Conservation (phyloP, 495 filamentous ascomycete species). For the Hypoxylon lienhwacheense region DNA sequence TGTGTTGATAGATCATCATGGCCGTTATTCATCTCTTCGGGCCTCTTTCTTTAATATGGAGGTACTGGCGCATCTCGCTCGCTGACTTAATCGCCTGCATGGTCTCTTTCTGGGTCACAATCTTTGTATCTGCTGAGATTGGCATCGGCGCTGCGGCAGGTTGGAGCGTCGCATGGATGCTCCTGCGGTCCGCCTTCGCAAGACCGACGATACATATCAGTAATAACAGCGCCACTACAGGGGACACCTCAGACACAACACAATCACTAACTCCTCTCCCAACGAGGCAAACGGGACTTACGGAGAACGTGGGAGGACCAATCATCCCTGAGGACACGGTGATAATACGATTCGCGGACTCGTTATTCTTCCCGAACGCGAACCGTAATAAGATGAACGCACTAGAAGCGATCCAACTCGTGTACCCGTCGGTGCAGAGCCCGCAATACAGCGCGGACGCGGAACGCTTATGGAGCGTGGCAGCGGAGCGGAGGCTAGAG, state of each 20-base stretch:
- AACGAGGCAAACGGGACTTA: slow-evolving; percentile 12
- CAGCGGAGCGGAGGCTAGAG: slow-evolving; percentile 39
- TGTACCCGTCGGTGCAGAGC: slow-evolving; percentile 37
- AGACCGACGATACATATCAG: slow-evolving; percentile 30
- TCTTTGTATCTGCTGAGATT: slow-evolving; percentile 53
- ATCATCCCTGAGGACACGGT: slow-evolving; percentile 42
- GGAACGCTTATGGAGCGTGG: slow-evolving; percentile 52
- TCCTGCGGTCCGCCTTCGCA: slow-evolving; percentile 50
- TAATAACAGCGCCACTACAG: slow-evolving; percentile 1
- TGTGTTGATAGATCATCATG: slow-evolving; percentile 42
- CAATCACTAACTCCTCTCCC: slow-evolving; percentile 12
- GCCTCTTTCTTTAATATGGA: slow-evolving; percentile 46
- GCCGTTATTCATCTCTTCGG: slow-evolving; percentile 52
- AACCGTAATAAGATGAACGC: slow-evolving; percentile 45
- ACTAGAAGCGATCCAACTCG: slow-evolving; percentile 49
- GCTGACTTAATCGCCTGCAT: slow-evolving; percentile 54
- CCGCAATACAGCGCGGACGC: slow-evolving; percentile 39
- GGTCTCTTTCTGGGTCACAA: slow-evolving; percentile 52
- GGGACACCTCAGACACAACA: slow-evolving; percentile 6
- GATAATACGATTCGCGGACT: slow-evolving; percentile 47
- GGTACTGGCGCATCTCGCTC: slow-evolving; percentile 52
- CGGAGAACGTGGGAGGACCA: slow-evolving; percentile 27
- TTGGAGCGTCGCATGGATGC: slow-evolving; percentile 49
- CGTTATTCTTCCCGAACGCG: slow-evolving; percentile 54
- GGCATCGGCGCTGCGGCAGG: slow-evolving; percentile 53